A percentile compares a stretch with the other conserved stretches of the same genome.
Evolutionary conservation across 495 filamentous ascomycete species (phyloP).

Genomic region (Polyplosphaeria fusca): DNA sequence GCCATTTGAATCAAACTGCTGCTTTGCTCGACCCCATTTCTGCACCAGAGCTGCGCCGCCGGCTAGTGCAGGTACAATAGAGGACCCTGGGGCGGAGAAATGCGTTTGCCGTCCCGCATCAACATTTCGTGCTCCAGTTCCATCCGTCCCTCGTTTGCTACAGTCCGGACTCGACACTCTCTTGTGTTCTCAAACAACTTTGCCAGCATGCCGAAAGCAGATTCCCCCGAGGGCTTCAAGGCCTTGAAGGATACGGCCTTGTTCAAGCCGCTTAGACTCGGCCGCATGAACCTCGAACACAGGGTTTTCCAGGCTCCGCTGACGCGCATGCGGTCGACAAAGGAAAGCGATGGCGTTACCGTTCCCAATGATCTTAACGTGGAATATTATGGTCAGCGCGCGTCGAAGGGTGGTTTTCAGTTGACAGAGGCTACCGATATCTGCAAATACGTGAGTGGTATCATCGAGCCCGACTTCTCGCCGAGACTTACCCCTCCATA

Average conservation of each 20-base stretch:
- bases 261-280: conserved; percentile 30
- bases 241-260: conserved; percentile 30
- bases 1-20: neutral
- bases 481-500: neutral
- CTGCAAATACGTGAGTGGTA: conserved; percentile 25
- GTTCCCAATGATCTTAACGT: conserved; percentile 30
- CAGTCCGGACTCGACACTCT: neutral
- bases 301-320: conserved; percentile 30
- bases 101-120: neutral
- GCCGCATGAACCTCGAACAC: conserved; percentile 27
- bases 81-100: conserved; percentile 9
- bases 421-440: conserved; percentile 35
- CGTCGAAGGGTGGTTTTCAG: conserved; percentile 29
- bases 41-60: neutral
- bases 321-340: conserved; percentile 33
- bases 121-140: neutral
- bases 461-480: neutral
- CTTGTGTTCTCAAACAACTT: neutral
- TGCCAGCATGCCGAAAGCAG: conserved; percentile 25
- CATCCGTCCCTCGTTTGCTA: neutral
- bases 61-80: conserved; percentile 26
- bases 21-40: conserved; percentile 10
- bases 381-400: conserved; percentile 32
- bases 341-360: conserved; percentile 29
- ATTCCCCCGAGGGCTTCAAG: conserved; percentile 21